Percentiles rank a stretch among this genome's conserved stretches.
Conservation (phyloP, 345 rosid species). For the Eucalyptus urophylla region DNA sequence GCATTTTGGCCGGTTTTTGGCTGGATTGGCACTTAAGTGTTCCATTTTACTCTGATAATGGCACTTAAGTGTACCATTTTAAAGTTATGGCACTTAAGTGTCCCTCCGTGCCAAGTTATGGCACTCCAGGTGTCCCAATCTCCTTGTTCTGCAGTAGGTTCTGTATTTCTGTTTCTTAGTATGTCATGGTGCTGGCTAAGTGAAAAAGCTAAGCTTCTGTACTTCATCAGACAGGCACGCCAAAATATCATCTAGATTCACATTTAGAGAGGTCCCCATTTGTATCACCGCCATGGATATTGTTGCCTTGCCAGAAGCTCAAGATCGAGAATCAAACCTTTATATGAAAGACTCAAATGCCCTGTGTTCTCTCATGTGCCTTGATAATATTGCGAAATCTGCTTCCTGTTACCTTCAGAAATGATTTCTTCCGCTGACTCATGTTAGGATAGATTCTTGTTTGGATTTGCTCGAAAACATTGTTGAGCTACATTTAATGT, state of each 20-base stretch:
- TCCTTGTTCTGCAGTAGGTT: background rate
- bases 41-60: too few relatives aligned
- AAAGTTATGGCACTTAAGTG: too few relatives aligned
- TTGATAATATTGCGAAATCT: background rate
- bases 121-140: too few relatives aligned
- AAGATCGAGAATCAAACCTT: background rate
- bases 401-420: background rate
- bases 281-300: background rate
- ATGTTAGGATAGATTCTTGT: background rate
- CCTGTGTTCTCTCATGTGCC: too few relatives aligned
- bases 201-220: background rate
- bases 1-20: too few relatives aligned
- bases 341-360: background rate
- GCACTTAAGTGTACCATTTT: too few relatives aligned
- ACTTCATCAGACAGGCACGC: background rate
- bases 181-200: background rate
- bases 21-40: too few relatives aligned
- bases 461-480: background rate
- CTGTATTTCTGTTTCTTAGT: background rate
- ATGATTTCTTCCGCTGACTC: background rate
- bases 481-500: too few relatives aligned
- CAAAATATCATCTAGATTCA: background rate
- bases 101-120: too few relatives aligned
- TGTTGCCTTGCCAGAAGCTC: background rate
- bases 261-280: background rate